phyloP scores from a whole-genome alignment of 108 stramenopile genomes.

The Cylindrotheca closterium region DNA sequence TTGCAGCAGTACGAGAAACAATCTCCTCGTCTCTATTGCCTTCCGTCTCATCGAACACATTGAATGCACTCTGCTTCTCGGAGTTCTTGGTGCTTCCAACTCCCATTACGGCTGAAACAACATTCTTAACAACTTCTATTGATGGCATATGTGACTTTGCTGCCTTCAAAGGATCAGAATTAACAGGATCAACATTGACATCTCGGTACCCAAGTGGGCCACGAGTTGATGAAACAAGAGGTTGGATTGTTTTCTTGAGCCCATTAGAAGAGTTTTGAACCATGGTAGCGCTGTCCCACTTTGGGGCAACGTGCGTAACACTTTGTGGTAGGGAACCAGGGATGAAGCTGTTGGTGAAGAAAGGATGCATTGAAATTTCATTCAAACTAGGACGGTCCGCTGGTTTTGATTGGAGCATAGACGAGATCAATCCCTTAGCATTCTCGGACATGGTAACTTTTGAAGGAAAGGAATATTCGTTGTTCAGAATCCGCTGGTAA shows the following conservation, averaged over 20 bases:
- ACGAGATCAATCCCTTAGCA: constrained; percentile 84
- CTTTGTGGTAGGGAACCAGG: constrained; percentile 64
- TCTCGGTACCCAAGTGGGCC: constrained; percentile 32
- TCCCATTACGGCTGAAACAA: constrained; percentile 8
- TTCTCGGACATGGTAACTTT: constrained; percentile 67
- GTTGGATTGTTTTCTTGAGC: not conserved
- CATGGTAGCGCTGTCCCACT: constrained; percentile 60
- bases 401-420: constrained; percentile 91
- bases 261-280: constrained; percentile 24
- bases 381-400: constrained; percentile 79
- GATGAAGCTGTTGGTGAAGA: constrained; percentile 65
- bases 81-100: constrained; percentile 3
- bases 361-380: constrained; percentile 74
- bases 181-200: constrained; percentile 20
- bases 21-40: constrained; percentile 17
- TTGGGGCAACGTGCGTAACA: constrained; percentile 53
- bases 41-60: constrained; percentile 40
- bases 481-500: constrained; percentile 93
- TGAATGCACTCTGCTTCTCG: constrained; percentile 13
- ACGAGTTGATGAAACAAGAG: constrained; percentile 22
- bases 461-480: constrained; percentile 91
- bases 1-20: constrained; percentile 25
- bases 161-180: not conserved
- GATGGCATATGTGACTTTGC: not conserved
- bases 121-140: constrained; percentile 23